Percentiles rank a stretch among this genome's conserved stretches.
Conservation (phyloP, 1,284 basidiomycete species). For the Ceratobasidium sp. region DNA sequence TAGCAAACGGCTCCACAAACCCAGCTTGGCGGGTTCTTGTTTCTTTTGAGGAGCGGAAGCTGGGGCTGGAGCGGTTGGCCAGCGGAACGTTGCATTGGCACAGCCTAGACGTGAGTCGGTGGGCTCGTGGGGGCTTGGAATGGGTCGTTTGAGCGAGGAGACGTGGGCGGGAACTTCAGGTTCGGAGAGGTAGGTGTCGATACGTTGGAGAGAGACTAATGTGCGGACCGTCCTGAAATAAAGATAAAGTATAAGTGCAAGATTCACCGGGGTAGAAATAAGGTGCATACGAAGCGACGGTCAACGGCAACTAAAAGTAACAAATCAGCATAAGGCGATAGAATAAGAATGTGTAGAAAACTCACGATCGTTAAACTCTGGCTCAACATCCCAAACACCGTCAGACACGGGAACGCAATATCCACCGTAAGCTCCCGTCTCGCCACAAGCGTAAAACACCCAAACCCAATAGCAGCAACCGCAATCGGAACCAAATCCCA, state of each 20-base stretch:
- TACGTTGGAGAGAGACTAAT: conserved; percentile 17
- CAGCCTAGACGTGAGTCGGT: conserved; percentile 35
- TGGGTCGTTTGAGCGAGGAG: conserved; percentile 14
- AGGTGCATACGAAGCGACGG: conserved; percentile 37
- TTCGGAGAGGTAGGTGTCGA: conserved; percentile 42
- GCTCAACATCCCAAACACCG: conserved; percentile 43
- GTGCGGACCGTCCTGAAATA: conserved; percentile 15
- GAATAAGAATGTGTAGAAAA: not conserved
- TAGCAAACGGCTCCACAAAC: not conserved
- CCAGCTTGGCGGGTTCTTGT: not conserved
- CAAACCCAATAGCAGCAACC: conserved; percentile 42
- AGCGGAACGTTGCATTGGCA: conserved; percentile 19
- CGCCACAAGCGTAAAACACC: conserved; percentile 39
- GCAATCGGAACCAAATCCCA: conserved; percentile 42
- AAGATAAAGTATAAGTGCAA: not conserved
- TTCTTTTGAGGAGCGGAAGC: conserved; percentile 8
- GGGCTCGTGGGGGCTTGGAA: not conserved
- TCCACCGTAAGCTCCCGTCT: conserved; percentile 37
- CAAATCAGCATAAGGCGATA: not conserved
- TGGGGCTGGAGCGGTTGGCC: not conserved
- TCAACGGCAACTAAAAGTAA: conserved; percentile 43
- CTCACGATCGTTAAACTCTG: conserved; percentile 33
- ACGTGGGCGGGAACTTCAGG: conserved; percentile 34
- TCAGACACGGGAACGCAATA: conserved; percentile 46
- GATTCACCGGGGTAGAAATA: not conserved